A percentile compares a stretch with the other conserved stretches of the same genome.
Conservation (phyloP, 2,329 filamentous ascomycete genomes). For the Aspergillus glaucus region DNA sequence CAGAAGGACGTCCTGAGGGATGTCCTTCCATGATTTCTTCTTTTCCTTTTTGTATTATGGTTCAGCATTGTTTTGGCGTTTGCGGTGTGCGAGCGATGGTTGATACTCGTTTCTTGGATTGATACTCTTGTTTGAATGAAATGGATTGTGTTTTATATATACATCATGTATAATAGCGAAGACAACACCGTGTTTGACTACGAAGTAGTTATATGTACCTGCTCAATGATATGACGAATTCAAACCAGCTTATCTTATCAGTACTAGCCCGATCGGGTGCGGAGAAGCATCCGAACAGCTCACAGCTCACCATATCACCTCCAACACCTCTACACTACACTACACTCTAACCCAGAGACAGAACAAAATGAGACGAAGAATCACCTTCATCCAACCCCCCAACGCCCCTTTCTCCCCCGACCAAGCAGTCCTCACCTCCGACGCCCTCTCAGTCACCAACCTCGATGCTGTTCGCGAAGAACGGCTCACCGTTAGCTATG, state of each 20-base stretch:
- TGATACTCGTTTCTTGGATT: constrained; percentile 10
- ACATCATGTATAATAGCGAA: not conserved
- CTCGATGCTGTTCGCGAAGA: constrained; percentile 70
- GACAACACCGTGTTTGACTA: not conserved
- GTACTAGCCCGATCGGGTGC: constrained; percentile 2
- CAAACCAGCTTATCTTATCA: constrained; percentile 2
- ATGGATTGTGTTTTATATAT: too few species aligned
- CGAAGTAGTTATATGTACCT: not conserved
- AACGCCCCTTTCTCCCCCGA: constrained; percentile 59
- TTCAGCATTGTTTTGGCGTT: constrained; percentile 23
- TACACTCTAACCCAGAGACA: not conserved
- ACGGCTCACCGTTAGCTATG: constrained; percentile 64
- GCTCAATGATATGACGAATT: not conserved
- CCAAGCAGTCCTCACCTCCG: constrained; percentile 52
- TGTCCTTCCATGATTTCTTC: constrained; percentile 52
- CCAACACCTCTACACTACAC: not conserved
- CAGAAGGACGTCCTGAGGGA: constrained; percentile 80
- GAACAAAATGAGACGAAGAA: constrained; percentile 38
- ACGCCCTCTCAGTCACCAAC: constrained; percentile 51
- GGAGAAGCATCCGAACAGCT: not conserved
- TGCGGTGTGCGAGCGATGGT: constrained; percentile 15
- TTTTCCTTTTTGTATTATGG: constrained; percentile 2
- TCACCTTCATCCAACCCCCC: constrained; percentile 69
- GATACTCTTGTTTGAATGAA: constrained; percentile 3
- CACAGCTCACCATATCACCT: not conserved